These are phyloP conservation scores for Pythium folliculosum DNA, from an alignment of 352 stramenopile species.

Conservation along the genomic window DNA sequence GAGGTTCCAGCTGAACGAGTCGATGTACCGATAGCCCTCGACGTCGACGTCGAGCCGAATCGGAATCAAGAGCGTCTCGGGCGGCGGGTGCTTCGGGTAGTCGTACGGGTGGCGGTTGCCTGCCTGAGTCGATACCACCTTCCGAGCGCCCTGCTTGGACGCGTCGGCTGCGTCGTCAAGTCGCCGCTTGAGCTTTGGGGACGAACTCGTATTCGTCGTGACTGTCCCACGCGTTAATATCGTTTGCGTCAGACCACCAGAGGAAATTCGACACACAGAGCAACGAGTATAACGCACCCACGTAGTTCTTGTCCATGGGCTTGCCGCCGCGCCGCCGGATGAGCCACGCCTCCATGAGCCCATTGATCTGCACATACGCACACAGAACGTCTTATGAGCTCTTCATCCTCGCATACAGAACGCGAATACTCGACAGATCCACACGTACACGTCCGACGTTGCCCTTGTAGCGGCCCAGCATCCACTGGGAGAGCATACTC, in stretches of 20 bases:
- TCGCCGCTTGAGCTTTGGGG: slow-evolving; percentile 69
- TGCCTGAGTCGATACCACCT: slow-evolving; percentile 7
- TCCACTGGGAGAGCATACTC: slow-evolving; percentile 87
- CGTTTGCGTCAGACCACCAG: too few species aligned
- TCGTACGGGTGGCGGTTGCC: slow-evolving; percentile 63
- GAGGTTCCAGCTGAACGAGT: slow-evolving; percentile 82
- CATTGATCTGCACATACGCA: slow-evolving; percentile 59
- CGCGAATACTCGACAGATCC: not conserved
- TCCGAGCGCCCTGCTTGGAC: slow-evolving; percentile 9
- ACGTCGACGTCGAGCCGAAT: slow-evolving; percentile 79
- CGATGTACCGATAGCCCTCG: slow-evolving; percentile 81
- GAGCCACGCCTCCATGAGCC: slow-evolving; percentile 84
- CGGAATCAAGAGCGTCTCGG: slow-evolving; percentile 56
- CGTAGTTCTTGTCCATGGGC: slow-evolving; percentile 73
- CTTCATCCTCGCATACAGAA: too few species aligned
- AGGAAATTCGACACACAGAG: too few species aligned
- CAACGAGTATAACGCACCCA: slow-evolving; percentile 36
- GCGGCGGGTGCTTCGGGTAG: slow-evolving; percentile 73
- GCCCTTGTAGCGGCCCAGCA: slow-evolving; percentile 84
- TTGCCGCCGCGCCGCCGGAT: slow-evolving; percentile 80
- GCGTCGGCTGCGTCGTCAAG: slow-evolving; percentile 59
- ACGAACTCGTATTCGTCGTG: slow-evolving; percentile 53
- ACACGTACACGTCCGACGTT: slow-evolving; percentile 71
- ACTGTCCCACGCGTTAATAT: slow-evolving; percentile 25
- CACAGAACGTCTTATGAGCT: not conserved